Evolutionary conservation across 1,139 yeast species (phyloP).

Genomic region (Nadsonia commutata): DNA sequence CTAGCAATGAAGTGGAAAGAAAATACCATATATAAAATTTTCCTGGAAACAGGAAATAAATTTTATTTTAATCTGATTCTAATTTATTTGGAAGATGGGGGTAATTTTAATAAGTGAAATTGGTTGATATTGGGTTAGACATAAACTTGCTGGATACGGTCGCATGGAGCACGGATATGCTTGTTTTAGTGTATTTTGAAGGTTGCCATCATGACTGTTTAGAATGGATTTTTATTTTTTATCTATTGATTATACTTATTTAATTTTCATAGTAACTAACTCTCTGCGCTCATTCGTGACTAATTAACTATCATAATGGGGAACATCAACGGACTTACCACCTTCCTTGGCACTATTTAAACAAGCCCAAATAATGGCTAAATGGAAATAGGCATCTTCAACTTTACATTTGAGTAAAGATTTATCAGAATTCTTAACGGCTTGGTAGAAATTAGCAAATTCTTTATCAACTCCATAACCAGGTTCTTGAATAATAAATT

Average conservation of each 20-base stretch:
- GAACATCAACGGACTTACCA: conserved; percentile 26
- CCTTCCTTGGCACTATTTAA: conserved; percentile 48
- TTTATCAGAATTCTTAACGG: conserved; percentile 52
- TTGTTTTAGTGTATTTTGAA: no score
- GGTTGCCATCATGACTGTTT: no score
- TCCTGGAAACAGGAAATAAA: no score
- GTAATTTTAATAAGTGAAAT: no score
- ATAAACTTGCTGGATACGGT: no score
- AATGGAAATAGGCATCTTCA: conserved; percentile 72
- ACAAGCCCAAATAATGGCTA: conserved; percentile 78
- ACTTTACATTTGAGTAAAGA: conserved; percentile 45
- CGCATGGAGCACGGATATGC: no score
- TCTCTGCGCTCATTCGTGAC: not conserved
- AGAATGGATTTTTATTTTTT: no score
- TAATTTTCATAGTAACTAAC: not conserved
- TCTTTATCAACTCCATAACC: conserved; percentile 54
- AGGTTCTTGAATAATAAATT: conserved; percentile 30
- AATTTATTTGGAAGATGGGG: no score
- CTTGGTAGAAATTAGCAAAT: conserved; percentile 59
- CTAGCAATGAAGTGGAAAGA: no score
- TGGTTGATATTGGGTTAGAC: no score
- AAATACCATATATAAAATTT: no score
- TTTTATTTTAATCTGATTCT: no score
- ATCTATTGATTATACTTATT: not conserved
- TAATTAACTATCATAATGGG: not conserved